Conservation (phyloP, 2,329 filamentous ascomycete genomes). For the Phialophora expanda region DNA sequence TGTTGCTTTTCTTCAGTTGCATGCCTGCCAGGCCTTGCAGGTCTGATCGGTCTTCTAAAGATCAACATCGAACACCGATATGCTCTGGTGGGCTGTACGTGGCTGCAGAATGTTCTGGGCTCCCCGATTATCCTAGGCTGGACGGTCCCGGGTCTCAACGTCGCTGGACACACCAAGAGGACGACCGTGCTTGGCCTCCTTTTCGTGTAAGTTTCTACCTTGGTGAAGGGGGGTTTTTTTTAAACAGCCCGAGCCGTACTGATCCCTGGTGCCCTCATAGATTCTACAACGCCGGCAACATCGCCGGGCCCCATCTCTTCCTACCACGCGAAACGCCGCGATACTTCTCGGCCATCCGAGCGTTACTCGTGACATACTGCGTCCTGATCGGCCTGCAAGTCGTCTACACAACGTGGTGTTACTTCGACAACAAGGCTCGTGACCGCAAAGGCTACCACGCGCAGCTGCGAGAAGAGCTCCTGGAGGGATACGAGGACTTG, state of each 20-base stretch:
- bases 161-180: slow-evolving; percentile 60
- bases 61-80: slow-evolving; percentile 54
- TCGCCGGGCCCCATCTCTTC: slow-evolving; percentile 56
- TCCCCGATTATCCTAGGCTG: slow-evolving; percentile 59
- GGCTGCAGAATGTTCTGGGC: slow-evolving; percentile 58
- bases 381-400: slow-evolving; percentile 48
- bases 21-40: slow-evolving; percentile 45
- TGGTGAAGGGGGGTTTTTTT: too few relatives aligned
- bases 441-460: slow-evolving; percentile 21
- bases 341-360: slow-evolving; percentile 54
- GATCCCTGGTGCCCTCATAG: slow-evolving; percentile 31
- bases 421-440: slow-evolving; percentile 29
- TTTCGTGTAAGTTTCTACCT: slow-evolving; percentile 44
- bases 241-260: neutral
- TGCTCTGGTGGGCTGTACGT: slow-evolving; percentile 59
- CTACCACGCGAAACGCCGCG: slow-evolving; percentile 52
- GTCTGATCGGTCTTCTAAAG: slow-evolving; percentile 58
- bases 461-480: slow-evolving; percentile 28
- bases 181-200: slow-evolving; percentile 56
- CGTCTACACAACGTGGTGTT: slow-evolving; percentile 37
- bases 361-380: slow-evolving; percentile 52
- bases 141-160: slow-evolving; percentile 56
- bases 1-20: slow-evolving; percentile 42
- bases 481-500: slow-evolving; percentile 47
- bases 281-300: slow-evolving; percentile 57